Conservation (phyloP, 805 yeast species). For the Kuraishia hungarica region DNA sequence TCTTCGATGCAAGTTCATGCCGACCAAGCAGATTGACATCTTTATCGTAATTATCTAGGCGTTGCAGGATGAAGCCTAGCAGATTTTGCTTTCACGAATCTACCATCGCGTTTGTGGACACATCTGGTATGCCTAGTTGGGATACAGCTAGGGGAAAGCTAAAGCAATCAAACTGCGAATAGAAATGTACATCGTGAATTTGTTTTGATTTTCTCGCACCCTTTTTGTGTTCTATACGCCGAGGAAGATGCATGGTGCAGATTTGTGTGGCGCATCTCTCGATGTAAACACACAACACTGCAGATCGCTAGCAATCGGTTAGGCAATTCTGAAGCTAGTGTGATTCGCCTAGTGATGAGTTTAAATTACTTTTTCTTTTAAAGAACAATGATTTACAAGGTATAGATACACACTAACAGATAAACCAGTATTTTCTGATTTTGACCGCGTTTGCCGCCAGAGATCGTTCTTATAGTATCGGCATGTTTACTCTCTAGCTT, state of each 20-base stretch:
- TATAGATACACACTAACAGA: too few relatives aligned
- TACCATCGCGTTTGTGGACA: neutral
- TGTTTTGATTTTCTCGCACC: neutral
- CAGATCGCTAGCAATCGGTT: neutral
- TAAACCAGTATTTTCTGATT: too few relatives aligned
- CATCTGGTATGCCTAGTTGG: neutral
- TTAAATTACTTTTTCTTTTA: neutral
- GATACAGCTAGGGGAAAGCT: neutral
- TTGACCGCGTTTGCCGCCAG: too few relatives aligned
- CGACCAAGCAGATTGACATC: neutral
- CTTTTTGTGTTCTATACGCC: neutral
- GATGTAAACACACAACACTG: neutral
- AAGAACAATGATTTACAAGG: neutral
- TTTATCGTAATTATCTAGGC: neutral
- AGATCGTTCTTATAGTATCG: too few relatives aligned
- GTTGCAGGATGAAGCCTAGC: neutral
- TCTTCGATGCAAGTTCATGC: too few relatives aligned
- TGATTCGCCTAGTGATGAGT: neutral
- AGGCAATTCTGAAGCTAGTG: neutral
- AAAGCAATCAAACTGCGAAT: too few relatives aligned
- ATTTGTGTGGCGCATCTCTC: neutral
- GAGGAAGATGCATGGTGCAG: neutral
- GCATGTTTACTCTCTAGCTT: too few relatives aligned
- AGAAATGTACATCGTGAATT: neutral
- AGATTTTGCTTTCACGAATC: neutral